Percentiles rank a stretch among this genome's conserved stretches.
Conservation (phyloP, 1,284 basidiomycete genomes). For the Cronartium ribicola region DNA sequence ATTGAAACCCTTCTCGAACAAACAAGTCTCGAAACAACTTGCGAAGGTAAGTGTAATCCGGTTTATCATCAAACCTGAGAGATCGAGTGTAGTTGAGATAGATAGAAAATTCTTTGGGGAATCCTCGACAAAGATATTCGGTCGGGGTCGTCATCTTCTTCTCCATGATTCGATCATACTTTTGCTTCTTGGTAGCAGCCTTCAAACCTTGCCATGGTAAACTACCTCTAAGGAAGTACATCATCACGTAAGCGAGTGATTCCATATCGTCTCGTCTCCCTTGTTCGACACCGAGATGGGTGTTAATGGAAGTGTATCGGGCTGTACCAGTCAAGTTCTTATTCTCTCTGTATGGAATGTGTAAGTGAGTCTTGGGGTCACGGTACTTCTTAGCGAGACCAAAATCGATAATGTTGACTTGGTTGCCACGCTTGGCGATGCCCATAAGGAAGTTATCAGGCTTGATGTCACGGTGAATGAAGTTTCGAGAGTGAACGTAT, state of each 20-base stretch:
- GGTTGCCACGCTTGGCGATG: constrained; percentile 97
- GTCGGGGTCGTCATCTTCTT: constrained; percentile 99
- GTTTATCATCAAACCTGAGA: constrained; percentile 91
- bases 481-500: constrained; percentile 98
- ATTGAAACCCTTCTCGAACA: constrained; percentile 92
- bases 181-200: constrained; percentile 98
- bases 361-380: constrained; percentile 97
- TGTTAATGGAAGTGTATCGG: constrained; percentile 99
- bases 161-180: constrained; percentile 99
- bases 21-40: constrained; percentile 97
- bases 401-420: constrained; percentile 99
- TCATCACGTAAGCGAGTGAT: constrained; percentile 90
- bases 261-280: constrained; percentile 93
- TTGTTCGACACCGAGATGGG: constrained; percentile 94
- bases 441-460: constrained; percentile 99
- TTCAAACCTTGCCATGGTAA: constrained; percentile 97
- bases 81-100: constrained; percentile 97
- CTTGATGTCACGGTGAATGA: constrained; percentile 99
- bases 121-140: constrained; percentile 88
- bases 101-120: constrained; percentile 95
- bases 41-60: constrained; percentile 94
- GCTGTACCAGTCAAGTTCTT: constrained; percentile 99
- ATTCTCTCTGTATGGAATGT: constrained; percentile 99
- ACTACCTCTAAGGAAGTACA: constrained; percentile 96
- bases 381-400: constrained; percentile 99